Evolutionary conservation across 495 filamentous ascomycete genomes (phyloP).

Genomic region (Xylaria longipes): DNA sequence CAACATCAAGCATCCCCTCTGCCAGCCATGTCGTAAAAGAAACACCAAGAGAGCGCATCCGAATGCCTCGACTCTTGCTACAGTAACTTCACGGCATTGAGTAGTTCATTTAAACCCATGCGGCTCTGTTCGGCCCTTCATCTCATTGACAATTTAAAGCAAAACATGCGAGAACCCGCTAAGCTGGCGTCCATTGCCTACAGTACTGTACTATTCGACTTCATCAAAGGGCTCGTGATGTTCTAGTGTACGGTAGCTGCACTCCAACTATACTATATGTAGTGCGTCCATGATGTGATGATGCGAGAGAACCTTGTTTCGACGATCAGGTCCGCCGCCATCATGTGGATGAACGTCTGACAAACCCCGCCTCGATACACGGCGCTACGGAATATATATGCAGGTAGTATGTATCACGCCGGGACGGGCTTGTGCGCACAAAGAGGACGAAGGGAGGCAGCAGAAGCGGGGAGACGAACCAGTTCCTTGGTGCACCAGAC

Average conservation of each 20-base stretch:
- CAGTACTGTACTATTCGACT: not conserved
- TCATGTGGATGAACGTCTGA: not conserved
- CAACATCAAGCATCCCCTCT: not conserved
- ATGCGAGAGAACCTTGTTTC: not conserved
- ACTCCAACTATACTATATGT: not conserved
- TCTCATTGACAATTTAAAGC: conserved; percentile 15
- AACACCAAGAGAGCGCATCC: not conserved
- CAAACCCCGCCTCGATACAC: not conserved
- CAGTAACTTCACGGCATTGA: not conserved
- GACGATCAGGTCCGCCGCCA: not conserved
- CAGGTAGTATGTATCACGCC: conserved; percentile 11
- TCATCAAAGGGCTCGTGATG: not conserved
- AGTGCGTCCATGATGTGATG: not conserved
- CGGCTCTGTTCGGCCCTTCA: conserved; percentile 11
- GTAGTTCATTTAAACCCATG: not conserved
- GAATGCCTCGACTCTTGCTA: not conserved
- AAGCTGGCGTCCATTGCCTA: not conserved
- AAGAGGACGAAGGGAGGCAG: not conserved
- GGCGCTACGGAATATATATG: conserved; percentile 5
- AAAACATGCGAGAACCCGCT: conserved; percentile 7
- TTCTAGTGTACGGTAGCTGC: not conserved
- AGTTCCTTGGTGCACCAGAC: not conserved
- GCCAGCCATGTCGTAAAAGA: not conserved
- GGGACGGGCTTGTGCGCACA: not conserved
- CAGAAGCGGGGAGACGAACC: not conserved